Evolutionary conservation across 768 basidiomycete genomes (phyloP).

Genomic region (Naganishia friedmannii): DNA sequence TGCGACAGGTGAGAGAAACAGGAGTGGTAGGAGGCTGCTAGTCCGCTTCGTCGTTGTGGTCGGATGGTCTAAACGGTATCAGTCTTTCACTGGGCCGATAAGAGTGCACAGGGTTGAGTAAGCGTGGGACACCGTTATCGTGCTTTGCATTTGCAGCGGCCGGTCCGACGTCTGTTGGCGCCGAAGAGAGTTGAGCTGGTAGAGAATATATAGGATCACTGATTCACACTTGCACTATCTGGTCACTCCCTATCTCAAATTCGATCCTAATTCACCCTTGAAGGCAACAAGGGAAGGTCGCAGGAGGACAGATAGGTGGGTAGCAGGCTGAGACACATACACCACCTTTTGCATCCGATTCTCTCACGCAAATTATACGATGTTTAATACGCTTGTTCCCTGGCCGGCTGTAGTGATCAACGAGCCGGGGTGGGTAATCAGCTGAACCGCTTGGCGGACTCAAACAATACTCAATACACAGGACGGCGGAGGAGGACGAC

Average conservation of each 20-base stretch:
- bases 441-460: too few relatives aligned
- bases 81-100: background rate
- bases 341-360: constrained; percentile 6
- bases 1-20: background rate
- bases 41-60: too few relatives aligned
- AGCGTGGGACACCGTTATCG: background rate
- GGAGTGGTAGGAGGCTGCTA: too few relatives aligned
- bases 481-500: background rate
- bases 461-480: too few relatives aligned
- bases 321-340: background rate
- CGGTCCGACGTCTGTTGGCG: background rate
- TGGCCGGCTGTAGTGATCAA: too few relatives aligned
- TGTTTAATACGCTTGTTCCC: too few relatives aligned
- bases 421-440: too few relatives aligned
- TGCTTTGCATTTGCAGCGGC: background rate
- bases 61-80: background rate
- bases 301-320: background rate
- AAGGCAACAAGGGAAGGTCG: background rate
- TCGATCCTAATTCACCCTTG: background rate
- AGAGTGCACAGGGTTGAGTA: background rate
- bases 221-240: background rate
- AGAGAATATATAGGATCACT: background rate
- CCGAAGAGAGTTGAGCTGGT: background rate
- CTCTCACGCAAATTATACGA: background rate
- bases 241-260: constrained; percentile 1